Percentiles rank a stretch among this genome's conserved stretches.
Evolutionary conservation across 805 yeast genomes (phyloP).

Genomic region (Ogataea parapolymorpha): DNA sequence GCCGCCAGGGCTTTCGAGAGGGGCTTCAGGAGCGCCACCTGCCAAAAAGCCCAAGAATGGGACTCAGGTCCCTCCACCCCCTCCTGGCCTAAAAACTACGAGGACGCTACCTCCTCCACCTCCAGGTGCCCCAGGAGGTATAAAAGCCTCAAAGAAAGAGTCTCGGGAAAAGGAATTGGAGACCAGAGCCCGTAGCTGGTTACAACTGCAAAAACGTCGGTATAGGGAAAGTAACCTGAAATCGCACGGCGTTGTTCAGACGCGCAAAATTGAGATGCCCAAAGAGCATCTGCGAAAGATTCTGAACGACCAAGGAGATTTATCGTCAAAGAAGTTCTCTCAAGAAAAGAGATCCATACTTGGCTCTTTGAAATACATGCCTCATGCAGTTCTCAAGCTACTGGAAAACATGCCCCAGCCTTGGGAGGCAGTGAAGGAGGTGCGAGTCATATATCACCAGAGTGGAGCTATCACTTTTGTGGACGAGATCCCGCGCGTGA

Average conservation of each 20-base stretch:
- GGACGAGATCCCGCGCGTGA: slow-evolving; percentile 86
- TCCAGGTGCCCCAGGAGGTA: slow-evolving; percentile 11
- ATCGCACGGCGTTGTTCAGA: slow-evolving; percentile 48
- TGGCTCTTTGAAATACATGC: slow-evolving; percentile 91
- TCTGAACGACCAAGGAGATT: slow-evolving; percentile 78
- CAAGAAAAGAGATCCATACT: slow-evolving; percentile 83
- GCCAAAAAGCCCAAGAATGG: slow-evolving; percentile 16
- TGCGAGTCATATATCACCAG: slow-evolving; percentile 81
- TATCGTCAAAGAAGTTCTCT: slow-evolving; percentile 73
- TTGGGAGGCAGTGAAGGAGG: slow-evolving; percentile 88
- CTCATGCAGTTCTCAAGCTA: slow-evolving; percentile 87
- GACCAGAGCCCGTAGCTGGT: slow-evolving; percentile 55
- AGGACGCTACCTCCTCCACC: slow-evolving; percentile 30
- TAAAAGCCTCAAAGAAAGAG: not conserved
- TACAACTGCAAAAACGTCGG: slow-evolving; percentile 55
- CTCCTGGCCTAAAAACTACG: slow-evolving; percentile 18
- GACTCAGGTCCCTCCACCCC: slow-evolving; percentile 36
- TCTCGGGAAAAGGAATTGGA: slow-evolving; percentile 30
- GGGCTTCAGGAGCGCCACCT: slow-evolving; percentile 16
- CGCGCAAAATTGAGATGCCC: slow-evolving; percentile 79
- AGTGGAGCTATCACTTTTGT: slow-evolving; percentile 96
- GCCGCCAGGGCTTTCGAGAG: slow-evolving; percentile 1
- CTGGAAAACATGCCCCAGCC: slow-evolving; percentile 98
- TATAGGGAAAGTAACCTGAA: slow-evolving; percentile 37
- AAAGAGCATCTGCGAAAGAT: slow-evolving; percentile 89